Percentiles rank a stretch among this genome's conserved stretches.
Evolutionary conservation across 2,329 filamentous ascomycete genomes (phyloP).

Genomic region (Monilinia fructigena): DNA sequence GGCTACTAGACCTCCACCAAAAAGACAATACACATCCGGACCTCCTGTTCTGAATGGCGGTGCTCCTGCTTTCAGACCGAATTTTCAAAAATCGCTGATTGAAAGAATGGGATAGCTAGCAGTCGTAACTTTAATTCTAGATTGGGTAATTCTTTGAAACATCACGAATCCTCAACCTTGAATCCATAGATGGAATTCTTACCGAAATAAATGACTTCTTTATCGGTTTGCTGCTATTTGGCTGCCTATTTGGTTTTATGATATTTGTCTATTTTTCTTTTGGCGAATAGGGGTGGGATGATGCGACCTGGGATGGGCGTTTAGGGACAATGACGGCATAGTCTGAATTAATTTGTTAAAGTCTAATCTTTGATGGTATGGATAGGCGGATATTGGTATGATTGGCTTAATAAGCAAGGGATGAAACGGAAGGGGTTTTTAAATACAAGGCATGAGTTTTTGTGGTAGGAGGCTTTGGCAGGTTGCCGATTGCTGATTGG

Average conservation of each 20-base stretch:
- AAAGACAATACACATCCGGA: constrained; percentile 34
- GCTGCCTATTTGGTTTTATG: constrained; percentile 4
- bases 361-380: neutral
- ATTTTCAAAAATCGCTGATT: neutral
- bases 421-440: neutral
- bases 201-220: neutral
- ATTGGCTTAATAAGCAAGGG: neutral
- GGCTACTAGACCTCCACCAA: constrained; percentile 37
- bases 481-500: neutral
- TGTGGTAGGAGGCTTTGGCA: neutral
- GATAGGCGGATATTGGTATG: neutral
- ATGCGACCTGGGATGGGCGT: constrained; percentile 1
- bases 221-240: neutral
- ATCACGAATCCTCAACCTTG: neutral
- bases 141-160: neutral
- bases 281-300: neutral
- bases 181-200: neutral
- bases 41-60: neutral
- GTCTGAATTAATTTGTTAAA: constrained; percentile 4
- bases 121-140: neutral
- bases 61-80: constrained; percentile 4
- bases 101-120: neutral
- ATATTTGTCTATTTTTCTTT: constrained; percentile 7
- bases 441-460: constrained; percentile 9
- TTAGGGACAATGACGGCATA: neutral